A percentile compares a stretch with the other conserved stretches of the same genome.
phyloP scores from a whole-genome alignment of 768 basidiomycete genomes.

The Boletus rufocinnamomeus region DNA sequence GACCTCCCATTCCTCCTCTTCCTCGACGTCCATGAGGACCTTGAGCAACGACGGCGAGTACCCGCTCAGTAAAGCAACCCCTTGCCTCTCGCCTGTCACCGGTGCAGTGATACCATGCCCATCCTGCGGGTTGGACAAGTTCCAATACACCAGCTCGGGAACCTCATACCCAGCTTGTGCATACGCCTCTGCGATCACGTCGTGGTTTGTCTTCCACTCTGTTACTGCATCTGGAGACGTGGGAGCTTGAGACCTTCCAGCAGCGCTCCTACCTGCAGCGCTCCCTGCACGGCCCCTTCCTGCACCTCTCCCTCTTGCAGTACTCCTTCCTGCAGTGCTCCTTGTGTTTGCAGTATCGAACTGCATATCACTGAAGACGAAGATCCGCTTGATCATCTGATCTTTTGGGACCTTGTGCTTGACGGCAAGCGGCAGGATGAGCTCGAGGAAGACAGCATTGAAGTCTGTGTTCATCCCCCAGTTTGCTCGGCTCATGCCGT shows the following conservation, averaged over 20 bases:
- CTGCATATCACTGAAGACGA: slow-evolving; percentile 81
- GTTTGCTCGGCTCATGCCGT: slow-evolving; percentile 33
- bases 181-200: slow-evolving; percentile 56
- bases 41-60: slow-evolving; percentile 72
- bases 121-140: slow-evolving; percentile 40
- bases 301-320: too few relatives aligned
- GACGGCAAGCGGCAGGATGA: slow-evolving; percentile 63
- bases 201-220: slow-evolving; percentile 64
- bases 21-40: slow-evolving; percentile 62
- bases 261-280: background rate
- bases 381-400: slow-evolving; percentile 75
- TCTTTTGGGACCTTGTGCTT: slow-evolving; percentile 57
- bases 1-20: slow-evolving; percentile 40
- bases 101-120: slow-evolving; percentile 41
- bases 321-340: background rate
- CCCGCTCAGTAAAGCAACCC: slow-evolving; percentile 70
- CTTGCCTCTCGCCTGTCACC: slow-evolving; percentile 52
- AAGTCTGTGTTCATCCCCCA: slow-evolving; percentile 69
- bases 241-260: too few relatives aligned
- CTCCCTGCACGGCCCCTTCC: too few relatives aligned
- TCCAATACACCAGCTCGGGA: slow-evolving; percentile 76
- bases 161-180: slow-evolving; percentile 64
- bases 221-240: background rate
- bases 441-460: slow-evolving; percentile 57
- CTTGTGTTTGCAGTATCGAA: slow-evolving; percentile 45